Conservation (phyloP, 306 rosid species). For the Dalbergia oliveri region DNA sequence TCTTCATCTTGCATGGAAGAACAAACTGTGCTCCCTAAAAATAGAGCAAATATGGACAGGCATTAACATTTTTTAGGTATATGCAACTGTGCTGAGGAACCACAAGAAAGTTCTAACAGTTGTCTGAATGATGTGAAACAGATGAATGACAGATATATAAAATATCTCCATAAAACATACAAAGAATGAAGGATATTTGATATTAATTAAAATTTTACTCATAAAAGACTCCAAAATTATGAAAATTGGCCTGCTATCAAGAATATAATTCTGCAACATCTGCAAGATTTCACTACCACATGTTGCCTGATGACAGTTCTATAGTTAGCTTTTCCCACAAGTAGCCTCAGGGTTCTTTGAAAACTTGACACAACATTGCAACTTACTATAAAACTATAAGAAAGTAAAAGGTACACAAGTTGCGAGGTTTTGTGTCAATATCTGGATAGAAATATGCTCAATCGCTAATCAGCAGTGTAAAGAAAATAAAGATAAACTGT, state of each 20-base stretch:
- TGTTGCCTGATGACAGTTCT: background rate
- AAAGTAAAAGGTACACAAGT: constrained; percentile 4
- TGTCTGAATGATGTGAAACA: background rate
- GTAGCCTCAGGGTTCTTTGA: background rate
- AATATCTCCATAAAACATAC: background rate
- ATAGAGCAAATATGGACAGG: constrained; percentile 32
- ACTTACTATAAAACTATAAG: background rate
- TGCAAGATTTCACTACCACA: constrained; percentile 2
- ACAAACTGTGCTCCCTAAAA: constrained; percentile 66
- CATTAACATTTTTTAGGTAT: constrained; percentile 18
- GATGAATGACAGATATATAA: background rate
- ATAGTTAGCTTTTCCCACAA: background rate
- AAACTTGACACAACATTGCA: background rate
- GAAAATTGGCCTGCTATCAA: constrained; percentile 11
- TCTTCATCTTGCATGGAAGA: constrained; percentile 61
- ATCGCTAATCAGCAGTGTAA: constrained; percentile 19
- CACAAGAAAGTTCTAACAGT: constrained; percentile 25
- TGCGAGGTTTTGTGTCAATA: background rate
- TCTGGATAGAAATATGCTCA: constrained; percentile 4
- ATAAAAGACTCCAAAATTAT: background rate
- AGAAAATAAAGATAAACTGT: constrained; percentile 38
- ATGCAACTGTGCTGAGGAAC: constrained; percentile 25
- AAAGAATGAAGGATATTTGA: constrained; percentile 8
- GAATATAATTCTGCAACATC: constrained; percentile 5
- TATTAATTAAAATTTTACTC: background rate